Evolutionary conservation across 345 rosid genomes (phyloP).

Genomic region (Linum trigynum): DNA sequence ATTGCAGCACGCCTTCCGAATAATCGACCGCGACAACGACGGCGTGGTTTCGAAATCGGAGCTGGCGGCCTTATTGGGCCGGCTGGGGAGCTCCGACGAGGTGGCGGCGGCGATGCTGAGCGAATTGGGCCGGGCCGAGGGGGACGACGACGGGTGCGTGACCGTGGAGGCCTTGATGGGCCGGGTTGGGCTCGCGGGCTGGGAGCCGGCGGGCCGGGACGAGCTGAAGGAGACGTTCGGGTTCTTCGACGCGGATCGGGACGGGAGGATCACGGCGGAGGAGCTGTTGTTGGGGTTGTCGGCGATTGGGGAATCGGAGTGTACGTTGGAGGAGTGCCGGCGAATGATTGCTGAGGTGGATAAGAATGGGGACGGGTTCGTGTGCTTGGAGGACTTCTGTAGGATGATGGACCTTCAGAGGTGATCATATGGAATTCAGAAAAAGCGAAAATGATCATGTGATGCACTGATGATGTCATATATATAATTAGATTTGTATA

Average conservation of each 20-base stretch:
- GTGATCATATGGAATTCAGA: not conserved
- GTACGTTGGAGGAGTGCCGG: constrained; percentile 85
- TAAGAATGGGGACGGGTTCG: constrained; percentile 71
- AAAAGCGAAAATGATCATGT: too few relatives aligned
- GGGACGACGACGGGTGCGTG: constrained; percentile 31
- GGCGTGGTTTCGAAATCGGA: constrained; percentile 44
- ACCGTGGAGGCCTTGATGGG: constrained; percentile 45
- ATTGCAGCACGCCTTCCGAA: constrained; percentile 38
- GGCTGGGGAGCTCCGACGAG: constrained; percentile 51
- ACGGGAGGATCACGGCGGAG: constrained; percentile 81
- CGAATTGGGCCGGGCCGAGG: constrained; percentile 33
- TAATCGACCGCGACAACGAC: constrained; percentile 48
- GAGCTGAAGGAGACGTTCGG: constrained; percentile 74
- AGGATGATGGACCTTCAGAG: constrained; percentile 56
- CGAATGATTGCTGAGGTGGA: constrained; percentile 80
- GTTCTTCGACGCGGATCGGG: constrained; percentile 68
- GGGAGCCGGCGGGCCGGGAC: constrained; percentile 38
- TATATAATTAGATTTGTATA: too few relatives aligned
- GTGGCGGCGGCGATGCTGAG: constrained; percentile 39
- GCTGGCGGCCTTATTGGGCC: constrained; percentile 50
- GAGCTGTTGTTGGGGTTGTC: constrained; percentile 45
- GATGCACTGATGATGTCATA: too few relatives aligned
- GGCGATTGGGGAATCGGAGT: constrained; percentile 59
- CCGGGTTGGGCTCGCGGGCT: constrained; percentile 31
- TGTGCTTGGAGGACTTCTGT: constrained; percentile 76